These are phyloP conservation scores for Hanseniaspora lachancei DNA, from an alignment of 805 yeast genomes.

Conservation along the genomic window DNA sequence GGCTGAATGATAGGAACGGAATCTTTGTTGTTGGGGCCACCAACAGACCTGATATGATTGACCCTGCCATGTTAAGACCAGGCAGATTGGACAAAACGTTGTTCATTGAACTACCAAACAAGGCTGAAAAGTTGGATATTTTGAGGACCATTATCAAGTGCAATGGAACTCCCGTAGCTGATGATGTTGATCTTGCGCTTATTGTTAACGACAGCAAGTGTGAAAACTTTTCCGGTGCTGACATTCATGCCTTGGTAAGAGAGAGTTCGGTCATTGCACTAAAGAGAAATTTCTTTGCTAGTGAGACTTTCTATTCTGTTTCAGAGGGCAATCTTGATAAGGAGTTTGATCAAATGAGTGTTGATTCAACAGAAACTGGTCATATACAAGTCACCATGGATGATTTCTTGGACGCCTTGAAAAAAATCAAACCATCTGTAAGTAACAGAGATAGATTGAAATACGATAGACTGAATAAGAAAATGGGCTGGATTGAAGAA, in stretches of 20 bases:
- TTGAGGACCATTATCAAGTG: conserved; percentile 58
- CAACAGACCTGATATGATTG: conserved; percentile 95
- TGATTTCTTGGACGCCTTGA: conserved; percentile 63
- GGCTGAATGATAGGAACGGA: conserved; percentile 82
- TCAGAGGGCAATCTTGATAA: conserved; percentile 37
- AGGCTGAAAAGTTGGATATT: conserved; percentile 68
- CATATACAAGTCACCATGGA: conserved; percentile 42
- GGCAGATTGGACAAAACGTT: conserved; percentile 90
- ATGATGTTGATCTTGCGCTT: conserved; percentile 43
- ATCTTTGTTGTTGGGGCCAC: conserved; percentile 94
- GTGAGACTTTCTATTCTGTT: conserved; percentile 31
- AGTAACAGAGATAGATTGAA: conserved; percentile 68
- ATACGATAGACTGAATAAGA: conserved; percentile 60
- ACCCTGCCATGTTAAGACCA: conserved; percentile 94
- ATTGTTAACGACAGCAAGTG: conserved; percentile 70
- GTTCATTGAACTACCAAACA: conserved; percentile 77
- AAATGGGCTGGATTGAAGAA: conserved; percentile 55
- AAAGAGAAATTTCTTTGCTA: conserved; percentile 54
- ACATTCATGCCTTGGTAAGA: conserved; percentile 76
- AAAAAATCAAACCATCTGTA: conserved; percentile 76
- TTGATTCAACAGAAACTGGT: conserved; percentile 15
- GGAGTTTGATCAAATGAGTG: conserved; percentile 30
- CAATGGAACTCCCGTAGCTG: conserved; percentile 62
- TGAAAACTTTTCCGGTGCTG: conserved; percentile 91
- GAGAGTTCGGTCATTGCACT: conserved; percentile 89